Evolutionary conservation across 345 rosid species (phyloP).

Genomic region (Psidium guajava): DNA sequence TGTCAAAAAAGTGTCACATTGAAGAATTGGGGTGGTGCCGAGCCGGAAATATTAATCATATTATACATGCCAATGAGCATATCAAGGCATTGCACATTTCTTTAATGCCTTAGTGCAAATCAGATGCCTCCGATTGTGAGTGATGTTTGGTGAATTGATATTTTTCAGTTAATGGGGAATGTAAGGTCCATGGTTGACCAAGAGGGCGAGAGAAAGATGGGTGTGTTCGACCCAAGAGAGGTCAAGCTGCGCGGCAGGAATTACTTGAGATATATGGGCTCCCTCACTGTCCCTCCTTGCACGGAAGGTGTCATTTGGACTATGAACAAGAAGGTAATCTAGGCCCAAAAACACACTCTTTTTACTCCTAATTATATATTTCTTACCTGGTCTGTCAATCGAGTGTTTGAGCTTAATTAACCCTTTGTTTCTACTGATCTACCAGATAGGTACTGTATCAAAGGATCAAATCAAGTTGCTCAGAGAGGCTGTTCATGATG

Average conservation of each 20-base stretch:
- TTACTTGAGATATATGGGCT: constrained; percentile 61
- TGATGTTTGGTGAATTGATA: not conserved
- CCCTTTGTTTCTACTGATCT: not conserved
- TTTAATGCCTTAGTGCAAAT: not conserved
- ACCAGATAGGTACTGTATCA: constrained; percentile 21
- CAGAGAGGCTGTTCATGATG: constrained; percentile 38
- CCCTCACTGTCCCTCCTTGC: constrained; percentile 81
- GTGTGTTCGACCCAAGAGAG: constrained; percentile 40
- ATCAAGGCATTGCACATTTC: not conserved
- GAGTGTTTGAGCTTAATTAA: not conserved
- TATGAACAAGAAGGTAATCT: constrained; percentile 31
- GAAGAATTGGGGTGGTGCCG: no score
- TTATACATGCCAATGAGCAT: not conserved
- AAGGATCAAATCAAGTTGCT: constrained; percentile 29
- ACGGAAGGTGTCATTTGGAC: constrained; percentile 70
- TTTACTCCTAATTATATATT: not conserved
- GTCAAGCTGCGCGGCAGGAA: constrained; percentile 33
- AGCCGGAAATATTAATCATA: not conserved
- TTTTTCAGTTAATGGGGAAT: constrained; percentile 15
- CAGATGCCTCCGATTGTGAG: not conserved
- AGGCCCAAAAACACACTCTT: not conserved
- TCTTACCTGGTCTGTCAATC: not conserved
- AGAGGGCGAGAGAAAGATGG: constrained; percentile 19
- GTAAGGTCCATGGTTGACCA: constrained; percentile 8
- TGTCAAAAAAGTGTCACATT: no score